Evolutionary conservation across 2,329 filamentous ascomycete species (phyloP), one percentile per base, ranked within the genome.

Genomic region (Ophiostoma pallidulum): DNA sequence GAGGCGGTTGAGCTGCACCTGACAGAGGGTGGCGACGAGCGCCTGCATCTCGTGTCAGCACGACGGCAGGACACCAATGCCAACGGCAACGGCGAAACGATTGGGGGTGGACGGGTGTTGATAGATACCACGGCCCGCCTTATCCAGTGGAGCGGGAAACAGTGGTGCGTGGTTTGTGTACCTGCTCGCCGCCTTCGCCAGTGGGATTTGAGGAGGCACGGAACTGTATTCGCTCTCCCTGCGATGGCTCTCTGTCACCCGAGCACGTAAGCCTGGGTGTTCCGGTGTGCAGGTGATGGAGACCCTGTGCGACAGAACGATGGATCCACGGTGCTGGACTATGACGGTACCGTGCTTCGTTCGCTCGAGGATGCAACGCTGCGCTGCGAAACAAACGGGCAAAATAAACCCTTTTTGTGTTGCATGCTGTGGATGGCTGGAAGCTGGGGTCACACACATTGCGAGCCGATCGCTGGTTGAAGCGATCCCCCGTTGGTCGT

Each of bases 401-500:
- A 40, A 19, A 1, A 38, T 4, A 18, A 22, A 13, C 43, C 39
- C 4, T 50, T 47, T 26, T 46, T 50, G 19, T 50, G 28, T 12
- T 50, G 2, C 48, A 50, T 19, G 35, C 36, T n/a, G 48, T 50
- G 16, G 48, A 50, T 19, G 48, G 43, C 19, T 50, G 43, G 8
- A 50, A 50, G 28, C 38, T 47, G 5, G 48, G 48, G 8, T 43
- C 48, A 7, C 43, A 7, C 43, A 47, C 16, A 50, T 47, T 20
- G 47, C 48, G 13, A 50, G 43, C 26, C 39, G 48, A 9, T 19
- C 28, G 4, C 26, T 50, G 8, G 40, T 47, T 12, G 29, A 41
- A 9, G 40, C 24, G 35, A 28, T 50, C 20, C 38, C 45, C 22
- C 45, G 49, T 8, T 48, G 49, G 49, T 48, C 49, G 5, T 51